A percentile compares a stretch with the other conserved stretches of the same genome.
phyloP scores from a whole-genome alignment of 1,284 basidiomycete genomes.

The Tilletia horrida region DNA sequence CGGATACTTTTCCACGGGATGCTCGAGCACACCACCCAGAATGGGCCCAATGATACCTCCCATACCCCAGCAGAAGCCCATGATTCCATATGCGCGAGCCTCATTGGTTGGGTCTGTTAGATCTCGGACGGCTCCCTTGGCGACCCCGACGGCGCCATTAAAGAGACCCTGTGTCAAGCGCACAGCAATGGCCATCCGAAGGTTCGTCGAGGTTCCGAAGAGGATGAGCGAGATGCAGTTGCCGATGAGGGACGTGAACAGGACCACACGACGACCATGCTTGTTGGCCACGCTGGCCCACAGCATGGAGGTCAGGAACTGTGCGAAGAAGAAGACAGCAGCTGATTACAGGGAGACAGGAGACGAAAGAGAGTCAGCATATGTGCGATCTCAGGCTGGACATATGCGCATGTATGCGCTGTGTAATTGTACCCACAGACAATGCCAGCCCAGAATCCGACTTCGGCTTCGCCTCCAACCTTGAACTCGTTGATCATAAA shows the following conservation, averaged over 20 bases:
- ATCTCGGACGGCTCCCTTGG: conserved; percentile 74
- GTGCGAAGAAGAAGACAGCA: conserved; percentile 55
- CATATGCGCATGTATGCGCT: not conserved
- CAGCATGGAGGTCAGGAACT: conserved; percentile 80
- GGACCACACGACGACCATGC: conserved; percentile 79
- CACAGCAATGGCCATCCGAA: conserved; percentile 71
- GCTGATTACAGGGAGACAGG: conserved; percentile 39
- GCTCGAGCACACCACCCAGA: conserved; percentile 62
- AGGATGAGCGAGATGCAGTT: conserved; percentile 72
- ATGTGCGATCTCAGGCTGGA: not conserved
- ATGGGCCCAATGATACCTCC: conserved; percentile 75
- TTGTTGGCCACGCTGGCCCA: conserved; percentile 89
- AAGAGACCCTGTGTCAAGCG: conserved; percentile 93
- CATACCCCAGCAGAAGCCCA: conserved; percentile 94
- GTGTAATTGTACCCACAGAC: conserved; percentile 19
- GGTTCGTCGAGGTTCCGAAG: conserved; percentile 73
- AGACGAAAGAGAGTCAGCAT: not conserved
- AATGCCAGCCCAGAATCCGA: conserved; percentile 54
- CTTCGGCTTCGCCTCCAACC: conserved; percentile 48
- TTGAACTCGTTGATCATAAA: conserved; percentile 52
- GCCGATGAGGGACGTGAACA: conserved; percentile 79
- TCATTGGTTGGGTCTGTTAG: conserved; percentile 88
- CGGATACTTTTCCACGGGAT: conserved; percentile 79
- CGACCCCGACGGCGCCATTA: conserved; percentile 88
- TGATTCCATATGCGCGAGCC: conserved; percentile 84